phyloP scores from a whole-genome alignment of 2,329 filamentous ascomycete species.

The Talaromyces sp. region DNA sequence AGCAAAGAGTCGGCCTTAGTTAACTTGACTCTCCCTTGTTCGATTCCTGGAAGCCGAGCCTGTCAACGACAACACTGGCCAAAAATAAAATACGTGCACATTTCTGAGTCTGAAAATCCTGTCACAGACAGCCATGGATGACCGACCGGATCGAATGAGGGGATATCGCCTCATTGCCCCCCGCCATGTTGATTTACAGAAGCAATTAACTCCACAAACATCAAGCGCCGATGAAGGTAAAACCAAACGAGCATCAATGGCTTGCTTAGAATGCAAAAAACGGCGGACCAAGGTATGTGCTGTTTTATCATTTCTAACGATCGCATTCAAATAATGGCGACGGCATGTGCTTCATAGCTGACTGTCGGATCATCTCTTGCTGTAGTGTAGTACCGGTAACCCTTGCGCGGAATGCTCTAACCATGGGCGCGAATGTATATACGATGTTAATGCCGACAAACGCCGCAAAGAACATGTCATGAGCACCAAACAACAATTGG shows the following conservation, averaged over 20 bases:
- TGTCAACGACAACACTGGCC: background rate
- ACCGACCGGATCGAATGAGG: constrained; percentile 6
- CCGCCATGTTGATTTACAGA: constrained; percentile 9
- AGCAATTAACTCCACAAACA: background rate
- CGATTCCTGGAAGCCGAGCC: background rate
- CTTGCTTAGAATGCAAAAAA: constrained; percentile 37
- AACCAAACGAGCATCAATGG: constrained; percentile 36
- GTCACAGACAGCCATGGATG: constrained; percentile 9
- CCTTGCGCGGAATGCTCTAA: constrained; percentile 35
- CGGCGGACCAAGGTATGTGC: constrained; percentile 36
- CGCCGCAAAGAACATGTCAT: constrained; percentile 35
- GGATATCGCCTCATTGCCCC: constrained; percentile 15
- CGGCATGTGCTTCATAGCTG: background rate
- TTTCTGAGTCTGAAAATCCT: background rate
- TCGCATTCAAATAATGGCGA: background rate
- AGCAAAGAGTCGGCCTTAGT: background rate
- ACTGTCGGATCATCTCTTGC: background rate
- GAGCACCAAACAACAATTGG: constrained; percentile 30
- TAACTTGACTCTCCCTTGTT: background rate
- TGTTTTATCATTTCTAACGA: background rate
- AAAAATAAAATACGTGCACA: background rate
- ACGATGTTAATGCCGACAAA: constrained; percentile 35
- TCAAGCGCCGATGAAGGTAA: constrained; percentile 29
- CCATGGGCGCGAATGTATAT: constrained; percentile 33
- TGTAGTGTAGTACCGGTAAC: constrained; percentile 30